Evolutionary conservation across 768 basidiomycete genomes (phyloP).

Genomic region (Leccinum rimulosum): DNA sequence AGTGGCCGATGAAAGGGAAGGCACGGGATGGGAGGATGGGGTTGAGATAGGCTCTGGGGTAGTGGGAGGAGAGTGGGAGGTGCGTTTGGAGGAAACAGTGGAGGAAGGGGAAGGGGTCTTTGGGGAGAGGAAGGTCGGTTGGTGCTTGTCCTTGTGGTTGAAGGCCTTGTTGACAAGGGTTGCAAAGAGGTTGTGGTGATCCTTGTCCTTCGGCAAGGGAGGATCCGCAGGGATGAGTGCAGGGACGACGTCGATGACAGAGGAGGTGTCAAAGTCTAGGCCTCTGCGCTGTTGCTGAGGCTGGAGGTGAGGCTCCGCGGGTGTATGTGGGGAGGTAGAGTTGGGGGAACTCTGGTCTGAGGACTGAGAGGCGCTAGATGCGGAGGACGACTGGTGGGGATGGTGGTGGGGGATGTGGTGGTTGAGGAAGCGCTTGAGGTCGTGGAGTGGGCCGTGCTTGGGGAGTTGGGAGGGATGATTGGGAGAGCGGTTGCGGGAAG

Average conservation of each 20-base stretch:
- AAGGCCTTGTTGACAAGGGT: slow-evolving; percentile 36
- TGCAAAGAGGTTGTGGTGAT: slow-evolving; percentile 30
- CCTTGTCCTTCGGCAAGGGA: slow-evolving; percentile 23
- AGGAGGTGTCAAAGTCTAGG: slow-evolving; percentile 35
- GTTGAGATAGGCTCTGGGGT: slow-evolving; percentile 23
- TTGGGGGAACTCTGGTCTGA: slow-evolving; percentile 27
- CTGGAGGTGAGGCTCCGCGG: slow-evolving; percentile 31
- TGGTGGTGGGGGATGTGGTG: slow-evolving; percentile 72
- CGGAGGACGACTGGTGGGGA: slow-evolving; percentile 24
- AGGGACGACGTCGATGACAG: slow-evolving; percentile 32
- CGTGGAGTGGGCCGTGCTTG: slow-evolving; percentile 75
- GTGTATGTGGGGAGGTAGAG: slow-evolving; percentile 25
- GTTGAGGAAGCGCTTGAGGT: slow-evolving; percentile 94
- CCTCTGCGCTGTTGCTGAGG: slow-evolving; percentile 37
- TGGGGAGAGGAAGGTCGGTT: slow-evolving; percentile 4
- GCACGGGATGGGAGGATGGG: slow-evolving; percentile 37
- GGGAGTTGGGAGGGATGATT: background rate
- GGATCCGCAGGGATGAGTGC: slow-evolving; percentile 20
- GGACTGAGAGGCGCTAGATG: slow-evolving; percentile 24
- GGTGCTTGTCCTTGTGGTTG: slow-evolving; percentile 24
- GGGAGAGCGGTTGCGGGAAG: slow-evolving; percentile 4
- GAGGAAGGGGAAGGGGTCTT: slow-evolving; percentile 37
- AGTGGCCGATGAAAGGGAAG: slow-evolving; percentile 76
- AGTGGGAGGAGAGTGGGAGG: slow-evolving; percentile 26
- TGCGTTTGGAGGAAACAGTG: slow-evolving; percentile 23